phyloP scores from a whole-genome alignment of 768 basidiomycete species.

The Termitomyces sp. region DNA sequence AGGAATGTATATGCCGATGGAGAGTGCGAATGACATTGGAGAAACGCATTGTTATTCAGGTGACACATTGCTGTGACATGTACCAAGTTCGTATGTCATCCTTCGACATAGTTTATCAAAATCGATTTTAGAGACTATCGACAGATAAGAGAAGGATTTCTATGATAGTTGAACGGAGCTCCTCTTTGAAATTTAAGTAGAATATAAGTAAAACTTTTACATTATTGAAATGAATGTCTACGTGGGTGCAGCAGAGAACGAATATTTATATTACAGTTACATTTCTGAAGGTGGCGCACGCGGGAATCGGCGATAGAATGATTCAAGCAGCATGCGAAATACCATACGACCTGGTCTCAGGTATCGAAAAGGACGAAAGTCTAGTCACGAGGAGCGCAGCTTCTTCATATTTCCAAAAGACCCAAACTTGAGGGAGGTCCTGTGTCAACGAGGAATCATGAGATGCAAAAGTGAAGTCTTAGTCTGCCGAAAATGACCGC shows the following conservation, averaged over 20 bases:
- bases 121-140: not conserved
- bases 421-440: conserved; percentile 13
- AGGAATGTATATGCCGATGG: conserved; percentile 10
- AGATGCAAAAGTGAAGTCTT: not conserved
- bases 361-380: conserved; percentile 4
- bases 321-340: not conserved
- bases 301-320: not conserved
- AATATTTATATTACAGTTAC: not conserved
- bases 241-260: not conserved
- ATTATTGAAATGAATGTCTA: too few species aligned
- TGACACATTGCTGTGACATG: not conserved
- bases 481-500: conserved; percentile 23
- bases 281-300: not conserved
- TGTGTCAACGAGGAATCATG: not conserved
- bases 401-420: conserved; percentile 17
- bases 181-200: not conserved
- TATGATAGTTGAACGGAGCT: too few species aligned
- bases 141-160: not conserved
- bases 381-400: conserved; percentile 8
- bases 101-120: not conserved
- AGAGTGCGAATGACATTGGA: conserved; percentile 10
- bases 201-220: not conserved
- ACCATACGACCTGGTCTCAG: not conserved
- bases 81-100: too few species aligned
- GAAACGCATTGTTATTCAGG: conserved; percentile 11